Base-by-base conservation (phyloP, 257 asterid genomes). In the Scutellaria barbata region DNA sequence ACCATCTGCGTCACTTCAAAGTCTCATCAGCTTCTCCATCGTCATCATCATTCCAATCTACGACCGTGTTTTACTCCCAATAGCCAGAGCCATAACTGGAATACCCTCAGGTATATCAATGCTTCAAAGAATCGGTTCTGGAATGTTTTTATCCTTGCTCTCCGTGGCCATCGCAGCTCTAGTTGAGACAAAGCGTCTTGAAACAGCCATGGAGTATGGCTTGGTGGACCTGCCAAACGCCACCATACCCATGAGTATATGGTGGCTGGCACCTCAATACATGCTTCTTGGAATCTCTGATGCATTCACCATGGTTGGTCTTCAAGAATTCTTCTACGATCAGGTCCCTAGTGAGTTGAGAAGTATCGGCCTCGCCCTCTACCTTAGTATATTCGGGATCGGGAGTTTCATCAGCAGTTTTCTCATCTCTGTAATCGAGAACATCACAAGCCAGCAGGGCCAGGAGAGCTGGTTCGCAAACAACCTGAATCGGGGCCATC, bases 231-330 rank as follows among this genome's bases (percentile, higher is more conserved):
- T 30, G 48, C 90, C 92, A 6, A 66, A 74, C 33, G 82, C 74
- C 3, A 76, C 78, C 0, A 77, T 87, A 3, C 95, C 90, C 6
- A 81, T 90, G 90, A 83, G 90, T 20, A 80, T 87, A 52, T 86
- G 90, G 86, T 90, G 95, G 96, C 60, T 89, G 55, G 72, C 87
- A 0, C 96, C 92, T 22, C 95, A 90, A 4, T 81, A 85, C 52
- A 7, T 77, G 41, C 50, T 85, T 14, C 75, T 73, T 3, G 92
- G 95, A 50, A 65, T 86, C 10, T 73, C 91, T 0, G 90, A 90
- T 7, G 85, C 72, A 0, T 85, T 88, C 62, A 63, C 87, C 1
- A 48, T 72, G 69, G 80, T 90, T 8, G 96, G 96, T 18, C 81
- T 88, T 41, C 93, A 90, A 62, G 89, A 88, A 40, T 82, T 90